Percentiles rank a stretch among this genome's conserved stretches.
Evolutionary conservation across 306 rosid genomes (phyloP).

Genomic region (Glycine latifolia): DNA sequence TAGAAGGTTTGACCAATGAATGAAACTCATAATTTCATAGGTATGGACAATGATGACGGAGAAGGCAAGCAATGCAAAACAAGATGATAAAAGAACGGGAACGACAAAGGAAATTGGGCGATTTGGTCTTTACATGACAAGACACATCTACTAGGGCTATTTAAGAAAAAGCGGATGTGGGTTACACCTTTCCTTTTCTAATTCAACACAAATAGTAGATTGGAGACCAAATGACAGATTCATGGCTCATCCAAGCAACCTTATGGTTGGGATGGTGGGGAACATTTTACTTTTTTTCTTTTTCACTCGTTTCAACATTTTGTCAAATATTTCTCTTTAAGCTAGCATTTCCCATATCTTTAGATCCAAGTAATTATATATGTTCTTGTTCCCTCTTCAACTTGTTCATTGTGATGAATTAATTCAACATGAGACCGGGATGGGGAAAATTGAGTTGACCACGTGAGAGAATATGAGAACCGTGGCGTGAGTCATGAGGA

Average conservation of each 20-base stretch:
- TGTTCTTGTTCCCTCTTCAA: conserved; percentile 40
- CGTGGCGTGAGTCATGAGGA: not conserved
- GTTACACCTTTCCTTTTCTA: too few species aligned
- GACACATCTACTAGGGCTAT: conserved; percentile 43
- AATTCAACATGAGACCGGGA: conserved; percentile 25
- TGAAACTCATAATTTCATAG: not conserved
- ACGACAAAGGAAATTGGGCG: conserved; percentile 28
- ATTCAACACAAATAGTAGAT: too few species aligned
- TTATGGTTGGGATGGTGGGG: conserved; percentile 71
- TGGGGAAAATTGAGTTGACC: conserved; percentile 33
- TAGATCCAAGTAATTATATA: conserved; percentile 52
- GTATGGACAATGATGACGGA: conserved; percentile 40
- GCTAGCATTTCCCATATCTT: conserved; percentile 49
- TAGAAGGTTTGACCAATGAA: conserved; percentile 56
- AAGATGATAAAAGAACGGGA: conserved; percentile 40
- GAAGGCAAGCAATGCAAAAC: conserved; percentile 47
- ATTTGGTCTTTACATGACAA: conserved; percentile 51
- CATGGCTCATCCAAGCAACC: conserved; percentile 57
- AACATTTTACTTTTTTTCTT: conserved; percentile 55
- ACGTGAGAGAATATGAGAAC: conserved; percentile 41
- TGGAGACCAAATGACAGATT: conserved; percentile 58
- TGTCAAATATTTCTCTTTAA: conserved; percentile 33
- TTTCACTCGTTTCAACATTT: conserved; percentile 42
- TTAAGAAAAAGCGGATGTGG: conserved; percentile 42
- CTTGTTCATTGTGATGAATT: not conserved